A percentile compares a stretch with the other conserved stretches of the same genome.
Conservation (phyloP, 2,329 filamentous ascomycete genomes). For the Trichoderma koningiopsis region DNA sequence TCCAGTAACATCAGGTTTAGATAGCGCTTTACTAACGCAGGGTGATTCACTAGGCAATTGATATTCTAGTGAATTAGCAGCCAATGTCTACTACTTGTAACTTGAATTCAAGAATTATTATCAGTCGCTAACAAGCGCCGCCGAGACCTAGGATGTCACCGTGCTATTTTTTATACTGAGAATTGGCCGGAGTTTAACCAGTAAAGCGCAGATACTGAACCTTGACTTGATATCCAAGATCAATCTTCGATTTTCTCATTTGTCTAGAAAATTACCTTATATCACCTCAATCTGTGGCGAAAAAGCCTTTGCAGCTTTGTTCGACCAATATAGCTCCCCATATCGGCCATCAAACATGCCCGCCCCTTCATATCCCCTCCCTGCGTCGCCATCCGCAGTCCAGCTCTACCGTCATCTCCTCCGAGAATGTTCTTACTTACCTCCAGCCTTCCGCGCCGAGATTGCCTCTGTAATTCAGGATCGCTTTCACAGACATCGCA, state of each 20-base stretch:
- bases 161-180: background rate
- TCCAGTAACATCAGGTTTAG: no score
- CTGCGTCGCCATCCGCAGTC: conserved; percentile 33
- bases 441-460: conserved; percentile 50
- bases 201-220: background rate
- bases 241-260: background rate
- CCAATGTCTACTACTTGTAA: background rate
- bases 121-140: background rate
- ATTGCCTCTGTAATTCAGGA: conserved; percentile 47
- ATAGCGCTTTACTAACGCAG: no score
- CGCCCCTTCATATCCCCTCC: conserved; percentile 33
- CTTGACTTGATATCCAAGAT: background rate
- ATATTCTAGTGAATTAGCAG: no score
- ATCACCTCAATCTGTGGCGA: background rate
- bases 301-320: background rate
- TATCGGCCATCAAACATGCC: conserved; percentile 34
- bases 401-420: conserved; percentile 61
- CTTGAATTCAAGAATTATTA: background rate
- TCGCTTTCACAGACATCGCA: conserved; percentile 49
- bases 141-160: background rate
- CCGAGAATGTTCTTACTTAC: conserved; percentile 63
- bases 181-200: background rate
- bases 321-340: background rate
- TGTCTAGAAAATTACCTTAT: background rate
- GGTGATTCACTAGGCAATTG: no score